These are phyloP conservation scores for Sporopachydermia cereana DNA, from an alignment of 1,139 yeast species.

Conservation along the genomic window DNA sequence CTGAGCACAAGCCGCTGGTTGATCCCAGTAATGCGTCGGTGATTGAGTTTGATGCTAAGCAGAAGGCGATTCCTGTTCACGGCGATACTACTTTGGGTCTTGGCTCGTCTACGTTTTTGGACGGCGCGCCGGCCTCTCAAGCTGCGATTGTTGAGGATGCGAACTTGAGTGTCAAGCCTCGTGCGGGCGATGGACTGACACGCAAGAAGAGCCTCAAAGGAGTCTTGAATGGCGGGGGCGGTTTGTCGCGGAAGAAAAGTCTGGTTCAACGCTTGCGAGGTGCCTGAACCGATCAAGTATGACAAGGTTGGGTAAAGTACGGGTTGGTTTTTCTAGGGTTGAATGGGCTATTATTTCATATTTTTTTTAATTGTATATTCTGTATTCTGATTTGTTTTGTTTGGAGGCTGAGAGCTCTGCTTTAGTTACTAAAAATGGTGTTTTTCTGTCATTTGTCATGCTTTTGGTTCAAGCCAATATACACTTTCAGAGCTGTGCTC, in stretches of 20 bases:
- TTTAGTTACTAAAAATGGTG: too few species aligned
- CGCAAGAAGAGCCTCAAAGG: conserved; percentile 11
- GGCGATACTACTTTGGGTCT: conserved; percentile 65
- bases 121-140: conserved; percentile 73
- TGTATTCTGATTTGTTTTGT: too few species aligned
- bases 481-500: too few species aligned
- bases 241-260: conserved; percentile 63
- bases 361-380: too few species aligned
- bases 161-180: conserved; percentile 18
- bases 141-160: conserved; percentile 26
- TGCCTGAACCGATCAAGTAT: too few species aligned
- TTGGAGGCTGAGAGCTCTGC: too few species aligned
- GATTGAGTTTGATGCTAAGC: conserved; percentile 51
- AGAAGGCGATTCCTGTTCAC: conserved; percentile 57
- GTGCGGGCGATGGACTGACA: conserved; percentile 18
- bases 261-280: conserved; percentile 52
- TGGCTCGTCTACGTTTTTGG: conserved; percentile 69
- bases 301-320: too few species aligned
- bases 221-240: conserved; percentile 24
- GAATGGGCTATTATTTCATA: too few species aligned
- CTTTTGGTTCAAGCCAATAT: too few species aligned
- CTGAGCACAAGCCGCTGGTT: neutral
- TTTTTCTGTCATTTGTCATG: too few species aligned
- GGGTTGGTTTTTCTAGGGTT: too few species aligned
- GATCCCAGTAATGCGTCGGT: conserved; percentile 3